Conservation (phyloP, 2,329 filamentous ascomycete species). For the Fusarium udum region DNA sequence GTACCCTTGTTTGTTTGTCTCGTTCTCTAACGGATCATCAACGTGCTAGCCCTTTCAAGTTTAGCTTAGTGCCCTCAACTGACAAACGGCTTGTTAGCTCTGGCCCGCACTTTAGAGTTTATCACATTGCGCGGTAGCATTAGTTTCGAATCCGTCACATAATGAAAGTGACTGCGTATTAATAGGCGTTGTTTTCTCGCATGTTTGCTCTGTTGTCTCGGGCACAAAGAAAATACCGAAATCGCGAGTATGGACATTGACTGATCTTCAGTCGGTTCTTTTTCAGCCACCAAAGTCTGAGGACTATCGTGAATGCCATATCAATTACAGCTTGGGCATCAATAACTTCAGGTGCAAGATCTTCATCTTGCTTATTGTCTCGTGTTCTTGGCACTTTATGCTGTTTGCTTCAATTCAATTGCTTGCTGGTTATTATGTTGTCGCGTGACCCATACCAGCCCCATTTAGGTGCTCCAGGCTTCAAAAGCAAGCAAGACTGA, state of each 20-base stretch:
- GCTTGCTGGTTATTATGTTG: not conserved
- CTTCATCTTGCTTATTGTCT: fast-evolving
- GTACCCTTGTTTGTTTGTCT: not conserved
- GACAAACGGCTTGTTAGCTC: not conserved
- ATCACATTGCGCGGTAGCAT: not conserved
- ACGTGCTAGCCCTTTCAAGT: not conserved
- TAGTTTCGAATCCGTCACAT: not conserved
- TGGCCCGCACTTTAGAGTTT: not conserved
- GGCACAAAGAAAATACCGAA: not conserved
- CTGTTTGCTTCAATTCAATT: not conserved
- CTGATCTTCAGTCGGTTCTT: not conserved
- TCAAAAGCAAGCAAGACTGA: fast-evolving
- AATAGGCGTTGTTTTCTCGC: not conserved
- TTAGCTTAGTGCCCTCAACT: not conserved
- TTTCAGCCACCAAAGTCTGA: not conserved
- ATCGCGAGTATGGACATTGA: not conserved
- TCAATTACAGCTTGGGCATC: not conserved
- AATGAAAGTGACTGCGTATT: not conserved
- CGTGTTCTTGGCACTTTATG: fast-evolving
- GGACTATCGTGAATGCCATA: not conserved
- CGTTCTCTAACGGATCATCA: not conserved
- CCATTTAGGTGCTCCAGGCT: fast-evolving
- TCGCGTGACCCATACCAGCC: not conserved
- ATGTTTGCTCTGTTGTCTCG: not conserved
- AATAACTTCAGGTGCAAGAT: not conserved